A percentile compares a stretch with the other conserved stretches of the same genome.
Evolutionary conservation across 2,329 filamentous ascomycete species (phyloP).

Genomic region (Fusarium subglutinans): DNA sequence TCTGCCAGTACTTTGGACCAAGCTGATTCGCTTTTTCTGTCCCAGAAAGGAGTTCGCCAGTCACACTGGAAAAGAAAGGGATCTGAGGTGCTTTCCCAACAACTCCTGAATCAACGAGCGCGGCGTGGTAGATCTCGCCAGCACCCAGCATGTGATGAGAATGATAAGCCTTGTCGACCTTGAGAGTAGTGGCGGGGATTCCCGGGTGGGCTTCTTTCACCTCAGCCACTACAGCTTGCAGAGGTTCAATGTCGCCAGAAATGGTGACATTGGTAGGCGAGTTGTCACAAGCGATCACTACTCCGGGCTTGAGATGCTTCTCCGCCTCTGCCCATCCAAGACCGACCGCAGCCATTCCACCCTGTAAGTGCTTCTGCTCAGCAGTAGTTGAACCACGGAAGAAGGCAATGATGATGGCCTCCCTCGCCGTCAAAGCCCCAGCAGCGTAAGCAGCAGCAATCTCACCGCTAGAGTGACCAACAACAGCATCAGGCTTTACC

Average conservation of each 20-base stretch:
- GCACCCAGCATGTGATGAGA: constrained; percentile 48
- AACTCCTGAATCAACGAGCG: background rate
- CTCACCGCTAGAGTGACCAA: constrained; percentile 57
- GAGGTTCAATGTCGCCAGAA: constrained; percentile 42
- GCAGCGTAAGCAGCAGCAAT: constrained; percentile 56
- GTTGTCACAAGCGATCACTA: constrained; percentile 51
- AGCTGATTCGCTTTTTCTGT: background rate
- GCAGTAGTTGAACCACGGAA: constrained; percentile 46
- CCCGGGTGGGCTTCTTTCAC: constrained; percentile 44
- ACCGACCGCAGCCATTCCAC: constrained; percentile 53
- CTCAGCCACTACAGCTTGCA: constrained; percentile 41
- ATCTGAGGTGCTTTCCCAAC: background rate
- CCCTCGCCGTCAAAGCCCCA: constrained; percentile 48
- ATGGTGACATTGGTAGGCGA: constrained; percentile 49
- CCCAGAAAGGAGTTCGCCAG: background rate
- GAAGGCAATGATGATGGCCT: constrained; percentile 53
- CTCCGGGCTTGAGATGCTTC: constrained; percentile 34
- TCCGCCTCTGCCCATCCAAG: constrained; percentile 43
- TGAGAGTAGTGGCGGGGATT: constrained; percentile 46
- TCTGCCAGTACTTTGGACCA: constrained; percentile 40
- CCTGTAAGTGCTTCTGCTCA: constrained; percentile 9
- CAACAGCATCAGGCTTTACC: constrained; percentile 47
- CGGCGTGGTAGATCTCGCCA: background rate
- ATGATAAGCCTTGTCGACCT: constrained; percentile 55
- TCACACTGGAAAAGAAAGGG: constrained; percentile 1